Evolutionary conservation across 2,329 filamentous ascomycete species (phyloP).

Genomic region (Dothideomycetes sp.): DNA sequence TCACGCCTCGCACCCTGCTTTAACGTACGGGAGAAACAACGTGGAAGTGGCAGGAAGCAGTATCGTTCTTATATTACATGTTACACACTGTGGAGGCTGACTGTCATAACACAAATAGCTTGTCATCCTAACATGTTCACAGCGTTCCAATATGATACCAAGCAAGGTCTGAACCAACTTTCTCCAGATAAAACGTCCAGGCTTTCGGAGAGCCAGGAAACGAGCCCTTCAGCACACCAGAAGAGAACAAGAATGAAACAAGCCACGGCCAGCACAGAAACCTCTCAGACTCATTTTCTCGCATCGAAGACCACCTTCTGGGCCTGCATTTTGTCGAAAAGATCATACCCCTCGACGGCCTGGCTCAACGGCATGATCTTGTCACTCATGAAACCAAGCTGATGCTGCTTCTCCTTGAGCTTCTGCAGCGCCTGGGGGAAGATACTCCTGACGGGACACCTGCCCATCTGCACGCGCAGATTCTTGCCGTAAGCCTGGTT

Average conservation of each 20-base stretch:
- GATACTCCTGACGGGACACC: conserved; percentile 39
- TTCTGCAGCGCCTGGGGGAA: conserved; percentile 36
- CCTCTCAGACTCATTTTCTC: not conserved
- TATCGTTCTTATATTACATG: too few species aligned
- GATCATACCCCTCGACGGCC: conserved; percentile 40
- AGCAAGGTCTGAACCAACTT: too few species aligned
- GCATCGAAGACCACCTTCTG: conserved; percentile 39
- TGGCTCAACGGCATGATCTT: conserved; percentile 40
- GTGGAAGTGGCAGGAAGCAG: too few species aligned
- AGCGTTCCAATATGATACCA: too few species aligned
- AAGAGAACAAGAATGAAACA: not conserved
- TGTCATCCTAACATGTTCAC: too few species aligned
- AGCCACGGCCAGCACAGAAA: not conserved
- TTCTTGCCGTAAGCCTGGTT: conserved; percentile 41
- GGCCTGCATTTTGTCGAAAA: conserved; percentile 43
- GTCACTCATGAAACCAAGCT: conserved; percentile 42
- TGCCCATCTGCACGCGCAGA: conserved; percentile 36
- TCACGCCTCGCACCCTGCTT: too few species aligned
- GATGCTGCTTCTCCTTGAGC: conserved; percentile 37
- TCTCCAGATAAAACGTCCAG: too few species aligned
- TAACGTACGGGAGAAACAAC: too few species aligned
- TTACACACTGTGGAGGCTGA: too few species aligned
- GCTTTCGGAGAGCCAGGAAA: too few species aligned
- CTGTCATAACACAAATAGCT: too few species aligned
- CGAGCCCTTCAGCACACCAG: too few species aligned